Base-by-base conservation (phyloP, 2,329 filamentous ascomycete genomes). In the Penicillium vulpinum region DNA sequence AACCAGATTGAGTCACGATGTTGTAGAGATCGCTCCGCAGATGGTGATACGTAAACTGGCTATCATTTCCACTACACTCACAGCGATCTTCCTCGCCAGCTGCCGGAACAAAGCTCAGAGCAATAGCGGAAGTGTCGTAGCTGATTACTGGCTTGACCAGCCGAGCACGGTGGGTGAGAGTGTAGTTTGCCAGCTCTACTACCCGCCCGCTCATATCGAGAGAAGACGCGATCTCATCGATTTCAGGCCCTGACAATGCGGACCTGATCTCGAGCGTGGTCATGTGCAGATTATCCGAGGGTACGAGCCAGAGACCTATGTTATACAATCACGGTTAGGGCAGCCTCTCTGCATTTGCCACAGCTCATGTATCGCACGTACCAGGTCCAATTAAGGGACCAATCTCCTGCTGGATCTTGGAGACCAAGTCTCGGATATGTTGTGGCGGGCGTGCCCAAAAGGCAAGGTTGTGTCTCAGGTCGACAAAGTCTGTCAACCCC, bases 251-350 rank as follows among this genome's bases (percentile, higher is more conserved):
- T 0, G 89, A 91, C 49, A 86, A 86, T 24, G 88, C 92, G 72
- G 94, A 91, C n/a, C 88, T 85, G 28, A 96, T 79, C 73, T 97
- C 93, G 2, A 97, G 81, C 0, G 86, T 84, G 0, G 93, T 97
- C 76, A 96, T 85, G 75, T 97, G 93, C 69, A 96, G 87, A 58
- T 84, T 83, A 52, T 88, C 80, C 10, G 81, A 75, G 0, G 92
- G 91, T 89, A 96, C 95, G 41, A 93, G 80, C 93, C 93, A 97
- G 26, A 96, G 77, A 62, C 82, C 90, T 92, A 24, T n/a, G 2
- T 46, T 46, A 15, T 13, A 62, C 35, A 28, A 40, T n/a, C 18
- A 9, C 5, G 2, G 41, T 56, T 21, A 57, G 40, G 46, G 24
- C n/a, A 15, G 16, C 31, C 31, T 46, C 28, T 47, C 21, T 26